Percentiles rank a stretch among this genome's conserved stretches.
These are phyloP conservation scores for Xylaria sp. DNA, from an alignment of 2,329 filamentous ascomycete genomes.

Conservation along the genomic window DNA sequence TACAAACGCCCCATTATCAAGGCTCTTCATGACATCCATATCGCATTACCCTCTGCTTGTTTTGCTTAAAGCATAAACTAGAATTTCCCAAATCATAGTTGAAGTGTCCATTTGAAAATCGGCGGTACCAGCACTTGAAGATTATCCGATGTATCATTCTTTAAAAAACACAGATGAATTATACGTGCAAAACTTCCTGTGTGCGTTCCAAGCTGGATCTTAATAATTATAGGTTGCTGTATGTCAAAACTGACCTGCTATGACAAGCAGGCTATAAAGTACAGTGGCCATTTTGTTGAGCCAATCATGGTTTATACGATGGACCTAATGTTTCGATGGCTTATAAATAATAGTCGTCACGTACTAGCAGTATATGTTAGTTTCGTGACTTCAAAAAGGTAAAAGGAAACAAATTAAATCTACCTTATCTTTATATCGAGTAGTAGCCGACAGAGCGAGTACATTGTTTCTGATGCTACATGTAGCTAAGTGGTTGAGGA, in stretches of 20 bases:
- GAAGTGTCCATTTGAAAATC: not conserved
- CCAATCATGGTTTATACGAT: slow-evolving; percentile 17
- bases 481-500: slow-evolving; percentile 94
- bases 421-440: slow-evolving; percentile 96
- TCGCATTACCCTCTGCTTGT: slow-evolving; percentile 16
- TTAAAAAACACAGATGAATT: not conserved
- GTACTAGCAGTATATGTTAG: slow-evolving; percentile 69
- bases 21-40: slow-evolving; percentile 11
- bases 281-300: not conserved
- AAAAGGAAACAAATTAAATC: slow-evolving; percentile 39
- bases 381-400: not conserved
- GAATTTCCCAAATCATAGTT: slow-evolving; percentile 1
- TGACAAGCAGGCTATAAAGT: not conserved
- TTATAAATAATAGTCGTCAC: slow-evolving; percentile 99
- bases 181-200: not conserved
- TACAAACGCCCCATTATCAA: not conserved
- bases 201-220: not conserved
- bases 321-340: slow-evolving; percentile 71
- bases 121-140: not conserved
- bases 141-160: not conserved
- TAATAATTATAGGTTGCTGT: not conserved
- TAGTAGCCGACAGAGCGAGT: slow-evolving; percentile 93
- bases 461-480: slow-evolving; percentile 98
- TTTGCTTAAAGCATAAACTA: not conserved
- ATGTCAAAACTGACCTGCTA: not conserved